These are phyloP conservation scores for Xylaria curta DNA, from an alignment of 495 filamentous ascomycete species.

Conservation along the genomic window DNA sequence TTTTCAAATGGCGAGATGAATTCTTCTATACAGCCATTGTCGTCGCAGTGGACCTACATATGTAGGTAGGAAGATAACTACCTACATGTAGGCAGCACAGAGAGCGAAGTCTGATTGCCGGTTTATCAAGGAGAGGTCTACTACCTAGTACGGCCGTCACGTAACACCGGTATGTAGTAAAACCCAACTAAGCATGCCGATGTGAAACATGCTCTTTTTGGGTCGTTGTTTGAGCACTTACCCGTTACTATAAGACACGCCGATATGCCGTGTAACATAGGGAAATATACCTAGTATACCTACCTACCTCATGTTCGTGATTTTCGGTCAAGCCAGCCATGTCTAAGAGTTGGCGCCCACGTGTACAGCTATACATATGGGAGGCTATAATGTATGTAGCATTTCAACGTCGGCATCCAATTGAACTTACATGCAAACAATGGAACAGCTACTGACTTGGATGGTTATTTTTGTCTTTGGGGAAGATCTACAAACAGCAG, in stretches of 20 bases:
- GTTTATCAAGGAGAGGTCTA: background rate
- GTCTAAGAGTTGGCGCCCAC: conserved; percentile 14
- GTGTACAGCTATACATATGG: background rate
- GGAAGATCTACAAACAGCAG: background rate
- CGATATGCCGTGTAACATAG: conserved; percentile 10
- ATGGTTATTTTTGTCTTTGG: background rate
- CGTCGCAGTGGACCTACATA: too few species aligned
- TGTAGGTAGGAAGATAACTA: background rate
- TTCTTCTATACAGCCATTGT: background rate
- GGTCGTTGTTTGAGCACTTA: background rate
- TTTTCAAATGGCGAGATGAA: background rate
- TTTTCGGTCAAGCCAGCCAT: conserved; percentile 14
- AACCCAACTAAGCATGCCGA: background rate
- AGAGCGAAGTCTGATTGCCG: background rate
- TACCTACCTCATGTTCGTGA: background rate
- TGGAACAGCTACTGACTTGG: background rate
- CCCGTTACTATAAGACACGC: background rate
- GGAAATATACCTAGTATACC: background rate
- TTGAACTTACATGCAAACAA: background rate
- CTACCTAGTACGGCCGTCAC: background rate
- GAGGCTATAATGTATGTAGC: background rate
- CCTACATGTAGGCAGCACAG: background rate
- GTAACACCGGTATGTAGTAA: background rate
- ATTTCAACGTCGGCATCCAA: background rate
- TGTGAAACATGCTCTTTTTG: background rate